These are phyloP conservation scores for Russula sp. DNA, from an alignment of 768 basidiomycete species.

Conservation along the genomic window DNA sequence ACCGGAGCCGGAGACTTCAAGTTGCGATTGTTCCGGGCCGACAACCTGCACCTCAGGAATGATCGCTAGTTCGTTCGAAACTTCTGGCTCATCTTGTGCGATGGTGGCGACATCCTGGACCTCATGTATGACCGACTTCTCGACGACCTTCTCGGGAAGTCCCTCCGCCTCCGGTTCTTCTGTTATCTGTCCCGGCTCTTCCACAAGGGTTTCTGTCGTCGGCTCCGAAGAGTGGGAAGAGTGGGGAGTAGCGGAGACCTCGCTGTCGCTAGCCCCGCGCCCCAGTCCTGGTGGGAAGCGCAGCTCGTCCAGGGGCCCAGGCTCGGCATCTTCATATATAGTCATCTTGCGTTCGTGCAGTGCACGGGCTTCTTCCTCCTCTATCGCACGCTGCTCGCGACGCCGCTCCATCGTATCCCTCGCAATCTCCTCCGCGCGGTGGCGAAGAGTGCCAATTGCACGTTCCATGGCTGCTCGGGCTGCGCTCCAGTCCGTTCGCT, in stretches of 20 bases:
- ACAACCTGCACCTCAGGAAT: conserved; percentile 2
- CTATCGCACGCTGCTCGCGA: conserved; percentile 7
- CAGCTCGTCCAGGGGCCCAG: conserved; percentile 10
- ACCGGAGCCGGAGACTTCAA: background rate
- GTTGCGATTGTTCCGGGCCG: background rate
- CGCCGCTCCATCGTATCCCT: conserved; percentile 16
- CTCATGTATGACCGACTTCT: background rate
- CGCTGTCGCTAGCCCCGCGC: background rate
- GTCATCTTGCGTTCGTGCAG: conserved; percentile 16
- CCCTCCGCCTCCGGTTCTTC: background rate
- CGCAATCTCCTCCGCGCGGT: conserved; percentile 14
- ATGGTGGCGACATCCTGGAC: background rate
- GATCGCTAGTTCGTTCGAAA: background rate
- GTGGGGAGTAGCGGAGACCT: background rate
- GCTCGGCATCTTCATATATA: conserved; percentile 14
- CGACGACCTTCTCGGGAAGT: background rate
- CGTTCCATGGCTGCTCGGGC: conserved; percentile 18
- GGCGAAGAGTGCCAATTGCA: conserved; percentile 11
- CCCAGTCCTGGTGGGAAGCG: conserved; percentile 19
- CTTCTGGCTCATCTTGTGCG: conserved; percentile 2
- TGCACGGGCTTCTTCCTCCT: conserved; percentile 9
- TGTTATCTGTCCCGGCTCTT: conserved; percentile 5
- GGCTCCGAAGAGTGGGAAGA: conserved; percentile 16
- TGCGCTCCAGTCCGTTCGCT: conserved; percentile 16
- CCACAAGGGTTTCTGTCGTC: conserved; percentile 12